Evolutionary conservation across 495 filamentous ascomycete genomes (phyloP).

Genomic region (Xylaria acuta): DNA sequence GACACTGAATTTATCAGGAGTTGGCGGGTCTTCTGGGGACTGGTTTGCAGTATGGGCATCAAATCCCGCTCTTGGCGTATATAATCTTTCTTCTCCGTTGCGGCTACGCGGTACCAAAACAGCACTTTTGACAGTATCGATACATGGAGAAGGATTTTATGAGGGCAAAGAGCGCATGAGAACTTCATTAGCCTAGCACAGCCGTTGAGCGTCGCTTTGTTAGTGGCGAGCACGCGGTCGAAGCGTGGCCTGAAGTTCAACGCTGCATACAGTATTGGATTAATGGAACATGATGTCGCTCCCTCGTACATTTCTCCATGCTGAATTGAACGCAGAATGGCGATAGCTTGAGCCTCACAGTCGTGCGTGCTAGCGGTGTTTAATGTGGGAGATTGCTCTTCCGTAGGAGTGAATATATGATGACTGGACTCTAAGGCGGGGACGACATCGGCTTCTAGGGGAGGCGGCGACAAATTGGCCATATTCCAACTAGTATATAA

Average conservation of each 20-base stretch:
- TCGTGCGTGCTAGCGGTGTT: conserved; percentile 14
- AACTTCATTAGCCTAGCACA: conserved; percentile 23
- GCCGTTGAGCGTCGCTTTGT: conserved; percentile 22
- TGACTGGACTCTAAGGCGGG: background rate
- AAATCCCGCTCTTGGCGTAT: background rate
- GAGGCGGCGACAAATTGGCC: background rate
- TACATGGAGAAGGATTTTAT: conserved; percentile 22
- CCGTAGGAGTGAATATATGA: background rate
- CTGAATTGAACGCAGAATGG: conserved; percentile 25
- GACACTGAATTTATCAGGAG: conserved; percentile 14
- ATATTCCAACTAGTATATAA: conserved; percentile 1
- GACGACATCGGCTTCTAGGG: background rate
- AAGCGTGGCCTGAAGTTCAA: conserved; percentile 20
- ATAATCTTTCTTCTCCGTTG: background rate
- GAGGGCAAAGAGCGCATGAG: conserved; percentile 21
- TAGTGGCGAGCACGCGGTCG: conserved; percentile 23
- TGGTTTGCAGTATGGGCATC: background rate
- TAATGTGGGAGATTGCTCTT: background rate
- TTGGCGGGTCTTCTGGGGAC: conserved; percentile 5
- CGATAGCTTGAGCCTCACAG: conserved; percentile 26
- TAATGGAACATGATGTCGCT: conserved; percentile 20
- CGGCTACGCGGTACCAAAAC: conserved; percentile 25
- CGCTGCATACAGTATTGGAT: conserved; percentile 3
- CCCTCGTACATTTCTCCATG: conserved; percentile 22
- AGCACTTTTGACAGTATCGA: conserved; percentile 23